Evolutionary conservation across 108 stramenopile genomes (phyloP).

Genomic region (Cyclotella cryptica): DNA sequence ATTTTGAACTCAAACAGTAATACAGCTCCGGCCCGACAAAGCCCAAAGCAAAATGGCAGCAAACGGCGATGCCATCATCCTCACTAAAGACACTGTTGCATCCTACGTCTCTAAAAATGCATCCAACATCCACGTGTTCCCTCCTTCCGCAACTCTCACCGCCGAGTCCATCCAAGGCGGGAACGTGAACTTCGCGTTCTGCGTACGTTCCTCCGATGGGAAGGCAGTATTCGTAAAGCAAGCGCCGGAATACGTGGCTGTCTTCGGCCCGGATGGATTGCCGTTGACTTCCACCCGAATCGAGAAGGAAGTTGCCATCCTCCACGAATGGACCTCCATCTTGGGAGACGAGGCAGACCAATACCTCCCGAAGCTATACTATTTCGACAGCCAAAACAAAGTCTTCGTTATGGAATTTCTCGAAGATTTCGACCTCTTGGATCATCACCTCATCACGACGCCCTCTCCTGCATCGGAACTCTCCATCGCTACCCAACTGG

Average conservation of each 20-base stretch:
- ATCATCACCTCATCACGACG: slow-evolving; percentile 73
- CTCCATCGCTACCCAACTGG: slow-evolving; percentile 61
- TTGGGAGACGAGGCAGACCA: slow-evolving; percentile 55
- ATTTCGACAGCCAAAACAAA: slow-evolving; percentile 74
- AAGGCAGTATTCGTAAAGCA: slow-evolving; percentile 80
- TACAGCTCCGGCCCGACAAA: too few species aligned
- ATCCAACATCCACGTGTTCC: slow-evolving; percentile 54
- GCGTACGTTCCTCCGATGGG: slow-evolving; percentile 51
- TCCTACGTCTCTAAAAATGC: slow-evolving; percentile 60
- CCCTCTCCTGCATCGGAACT: slow-evolving; percentile 30
- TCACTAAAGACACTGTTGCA: slow-evolving; percentile 73
- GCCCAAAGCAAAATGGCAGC: not conserved
- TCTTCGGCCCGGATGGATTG: slow-evolving; percentile 80
- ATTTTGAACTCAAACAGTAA: too few species aligned
- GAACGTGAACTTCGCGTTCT: slow-evolving; percentile 89
- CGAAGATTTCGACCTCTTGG: slow-evolving; percentile 67
- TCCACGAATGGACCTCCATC: slow-evolving; percentile 64
- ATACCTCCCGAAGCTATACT: slow-evolving; percentile 75
- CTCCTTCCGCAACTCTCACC: slow-evolving; percentile 44
- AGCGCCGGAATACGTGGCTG: slow-evolving; percentile 86
- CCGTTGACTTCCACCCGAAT: slow-evolving; percentile 75
- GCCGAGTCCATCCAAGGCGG: slow-evolving; percentile 75
- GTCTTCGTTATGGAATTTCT: slow-evolving; percentile 90
- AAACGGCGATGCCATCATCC: slow-evolving; percentile 32
- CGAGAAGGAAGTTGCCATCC: slow-evolving; percentile 71